These are phyloP conservation scores for Phytophthora litchii DNA, from an alignment of 352 stramenopile species.

Conservation along the genomic window DNA sequence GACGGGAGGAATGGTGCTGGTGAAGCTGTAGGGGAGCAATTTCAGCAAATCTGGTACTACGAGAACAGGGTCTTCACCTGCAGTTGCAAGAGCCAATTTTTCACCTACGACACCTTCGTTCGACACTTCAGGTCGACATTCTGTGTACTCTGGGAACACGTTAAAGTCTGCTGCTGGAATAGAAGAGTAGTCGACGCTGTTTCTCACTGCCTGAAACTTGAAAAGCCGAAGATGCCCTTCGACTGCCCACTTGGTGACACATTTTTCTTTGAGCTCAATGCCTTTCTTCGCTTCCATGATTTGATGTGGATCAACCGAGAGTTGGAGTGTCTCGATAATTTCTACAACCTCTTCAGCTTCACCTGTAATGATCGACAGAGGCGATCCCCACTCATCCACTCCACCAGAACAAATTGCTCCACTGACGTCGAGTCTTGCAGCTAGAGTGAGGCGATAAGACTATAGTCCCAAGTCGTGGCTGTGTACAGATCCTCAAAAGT, in stretches of 20 bases:
- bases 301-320: slow-evolving; percentile 20
- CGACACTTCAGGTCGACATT: slow-evolving; percentile 25
- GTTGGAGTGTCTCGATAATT: slow-evolving; percentile 19
- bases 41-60: slow-evolving; percentile 35
- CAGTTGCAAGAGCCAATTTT: slow-evolving; percentile 30
- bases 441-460: slow-evolving; percentile 14
- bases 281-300: slow-evolving; percentile 23
- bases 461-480: slow-evolving; percentile 21
- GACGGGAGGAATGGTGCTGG: slow-evolving; percentile 22
- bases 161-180: slow-evolving; percentile 36
- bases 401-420: slow-evolving; percentile 28
- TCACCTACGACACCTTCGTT: slow-evolving; percentile 20
- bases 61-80: slow-evolving; percentile 18
- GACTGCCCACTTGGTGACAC: slow-evolving; percentile 30
- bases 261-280: slow-evolving; percentile 19
- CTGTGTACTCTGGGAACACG: slow-evolving; percentile 35
- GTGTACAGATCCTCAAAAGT: slow-evolving; percentile 29
- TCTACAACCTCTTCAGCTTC: slow-evolving; percentile 24
- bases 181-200: slow-evolving; percentile 35
- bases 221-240: slow-evolving; percentile 27
- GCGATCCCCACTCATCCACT: slow-evolving; percentile 32
- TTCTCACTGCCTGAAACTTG: slow-evolving; percentile 35
- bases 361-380: slow-evolving; percentile 28
- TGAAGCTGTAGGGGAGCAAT: slow-evolving; percentile 32
- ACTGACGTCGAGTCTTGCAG: slow-evolving; percentile 17